These are phyloP conservation scores for Debaryomycetaceae sp. DNA, from an alignment of 1,139 yeast species.

Conservation along the genomic window DNA sequence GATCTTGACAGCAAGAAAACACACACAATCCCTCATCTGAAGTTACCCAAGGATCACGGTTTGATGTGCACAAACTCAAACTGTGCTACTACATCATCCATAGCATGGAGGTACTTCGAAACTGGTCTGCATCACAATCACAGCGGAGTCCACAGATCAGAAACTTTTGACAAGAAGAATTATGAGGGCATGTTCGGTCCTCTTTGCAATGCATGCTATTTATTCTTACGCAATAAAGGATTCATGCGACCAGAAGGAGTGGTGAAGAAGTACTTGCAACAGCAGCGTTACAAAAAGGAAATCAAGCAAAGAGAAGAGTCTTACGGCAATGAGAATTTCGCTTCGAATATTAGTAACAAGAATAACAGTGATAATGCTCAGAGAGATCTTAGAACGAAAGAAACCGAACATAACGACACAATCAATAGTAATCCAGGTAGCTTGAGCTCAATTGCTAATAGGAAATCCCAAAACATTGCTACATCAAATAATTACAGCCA, in stretches of 20 bases:
- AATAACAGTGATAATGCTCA: constrained; percentile 3
- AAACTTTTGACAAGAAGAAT: constrained; percentile 37
- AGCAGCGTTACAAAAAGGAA: constrained; percentile 41
- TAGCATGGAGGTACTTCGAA: constrained; percentile 49
- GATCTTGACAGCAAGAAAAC: constrained; percentile 45
- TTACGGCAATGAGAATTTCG: not conserved
- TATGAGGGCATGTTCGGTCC: constrained; percentile 54
- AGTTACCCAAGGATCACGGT: constrained; percentile 40
- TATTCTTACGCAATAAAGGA: constrained; percentile 47
- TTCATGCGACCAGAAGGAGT: constrained; percentile 51
- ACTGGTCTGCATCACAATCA: constrained; percentile 40
- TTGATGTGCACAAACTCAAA: constrained; percentile 42
- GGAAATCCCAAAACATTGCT: constrained; percentile 18
- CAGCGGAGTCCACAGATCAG: constrained; percentile 36
- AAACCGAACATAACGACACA: constrained; percentile 1
- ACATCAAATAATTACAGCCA: constrained; percentile 24
- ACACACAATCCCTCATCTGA: constrained; percentile 39
- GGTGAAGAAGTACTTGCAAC: constrained; percentile 46
- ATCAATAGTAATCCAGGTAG: constrained; percentile 9
- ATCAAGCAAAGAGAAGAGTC: constrained; percentile 25
- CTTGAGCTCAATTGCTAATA: constrained; percentile 16
- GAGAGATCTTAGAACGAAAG: not conserved
- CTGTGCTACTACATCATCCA: constrained; percentile 40
- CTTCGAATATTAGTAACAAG: not conserved
- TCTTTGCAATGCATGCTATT: constrained; percentile 48